These are phyloP conservation scores for Carpinus viminea DNA, from an alignment of 306 rosid species.

Conservation along the genomic window DNA sequence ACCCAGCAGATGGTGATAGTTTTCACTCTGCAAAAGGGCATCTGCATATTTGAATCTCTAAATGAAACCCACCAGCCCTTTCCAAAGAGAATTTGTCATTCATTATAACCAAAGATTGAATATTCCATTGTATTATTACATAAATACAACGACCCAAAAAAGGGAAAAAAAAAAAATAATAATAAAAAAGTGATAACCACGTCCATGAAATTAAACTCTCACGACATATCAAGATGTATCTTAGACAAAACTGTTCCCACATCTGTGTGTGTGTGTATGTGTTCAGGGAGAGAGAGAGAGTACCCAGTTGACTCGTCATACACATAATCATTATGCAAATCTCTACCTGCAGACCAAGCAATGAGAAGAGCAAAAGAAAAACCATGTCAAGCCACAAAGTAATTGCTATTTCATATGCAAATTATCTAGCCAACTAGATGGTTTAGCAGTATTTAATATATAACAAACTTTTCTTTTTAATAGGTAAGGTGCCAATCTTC, in stretches of 20 bases:
- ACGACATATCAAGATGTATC: neutral
- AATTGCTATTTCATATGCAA: conserved; percentile 24
- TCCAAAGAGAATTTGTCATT: neutral
- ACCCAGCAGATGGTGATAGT: neutral
- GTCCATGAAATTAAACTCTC: neutral
- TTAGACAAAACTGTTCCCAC: no score
- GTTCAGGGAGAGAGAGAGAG: conserved; percentile 3
- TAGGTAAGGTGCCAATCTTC: neutral
- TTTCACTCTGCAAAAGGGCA: neutral
- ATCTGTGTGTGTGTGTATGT: no score
- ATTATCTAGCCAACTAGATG: neutral
- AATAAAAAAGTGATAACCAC: neutral
- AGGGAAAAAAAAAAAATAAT: neutral
- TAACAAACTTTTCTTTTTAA: neutral
- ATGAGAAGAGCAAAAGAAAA: conserved; percentile 8
- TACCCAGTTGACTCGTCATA: conserved; percentile 76
- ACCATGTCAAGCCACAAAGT: conserved; percentile 9
- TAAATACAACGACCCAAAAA: neutral
- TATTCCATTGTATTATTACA: neutral
- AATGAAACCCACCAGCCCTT: neutral
- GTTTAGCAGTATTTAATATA: no score
- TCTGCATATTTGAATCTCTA: neutral
- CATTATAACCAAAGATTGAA: neutral
- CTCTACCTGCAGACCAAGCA: conserved; percentile 48
- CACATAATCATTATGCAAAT: conserved; percentile 49